phyloP scores from a whole-genome alignment of 208 protist genomes.

The Trypanosoma mega region DNA sequence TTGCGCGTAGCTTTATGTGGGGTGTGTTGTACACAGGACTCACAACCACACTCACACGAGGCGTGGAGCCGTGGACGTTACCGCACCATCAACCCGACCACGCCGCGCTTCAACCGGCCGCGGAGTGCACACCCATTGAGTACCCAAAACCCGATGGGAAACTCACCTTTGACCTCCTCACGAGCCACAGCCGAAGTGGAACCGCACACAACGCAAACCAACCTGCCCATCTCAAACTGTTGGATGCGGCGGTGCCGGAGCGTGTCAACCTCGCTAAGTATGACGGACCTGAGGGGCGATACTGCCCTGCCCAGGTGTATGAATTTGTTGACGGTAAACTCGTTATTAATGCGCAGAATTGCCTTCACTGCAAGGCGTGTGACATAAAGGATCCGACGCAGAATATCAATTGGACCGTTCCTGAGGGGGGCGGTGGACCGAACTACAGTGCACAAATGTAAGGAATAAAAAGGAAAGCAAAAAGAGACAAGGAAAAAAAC shows the following conservation, averaged over 20 bases:
- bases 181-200: conserved; percentile 93
- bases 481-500: too few relatives aligned
- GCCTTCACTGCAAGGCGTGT: conserved; percentile 99
- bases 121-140: conserved; percentile 82
- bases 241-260: conserved; percentile 64
- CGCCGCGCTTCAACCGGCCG: conserved; percentile 61
- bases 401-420: conserved; percentile 97
- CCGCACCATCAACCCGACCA: conserved; percentile 77
- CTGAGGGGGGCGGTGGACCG: conserved; percentile 91
- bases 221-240: conserved; percentile 92
- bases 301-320: conserved; percentile 98
- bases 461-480: conserved; percentile 14
- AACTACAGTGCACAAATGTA: conserved; percentile 88
- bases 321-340: conserved; percentile 90
- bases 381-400: conserved; percentile 98
- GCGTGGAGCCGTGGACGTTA: conserved; percentile 92
- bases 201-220: conserved; percentile 97
- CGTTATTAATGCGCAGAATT: conserved; percentile 98
- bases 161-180: conserved; percentile 97
- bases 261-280: conserved; percentile 88
- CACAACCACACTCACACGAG: conserved; percentile 73
- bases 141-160: conserved; percentile 97
- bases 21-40: conserved; percentile 86
- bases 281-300: conserved; percentile 92
- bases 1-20: conserved; percentile 81